Evolutionary conservation across 352 stramenopile genomes (phyloP).

Genomic region (Pythium periplocum): DNA sequence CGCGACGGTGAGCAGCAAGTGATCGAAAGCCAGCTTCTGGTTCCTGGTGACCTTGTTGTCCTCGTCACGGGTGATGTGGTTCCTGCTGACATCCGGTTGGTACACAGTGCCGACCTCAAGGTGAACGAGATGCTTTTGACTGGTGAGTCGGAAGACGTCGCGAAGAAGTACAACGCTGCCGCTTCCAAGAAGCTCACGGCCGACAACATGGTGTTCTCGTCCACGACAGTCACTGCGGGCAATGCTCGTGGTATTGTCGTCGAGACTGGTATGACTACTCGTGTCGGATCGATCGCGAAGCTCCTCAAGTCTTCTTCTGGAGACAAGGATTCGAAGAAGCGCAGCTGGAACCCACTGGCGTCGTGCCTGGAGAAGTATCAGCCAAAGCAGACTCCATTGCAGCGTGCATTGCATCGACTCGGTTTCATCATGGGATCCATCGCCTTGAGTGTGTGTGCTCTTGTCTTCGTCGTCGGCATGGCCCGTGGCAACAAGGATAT

Average conservation of each 20-base stretch:
- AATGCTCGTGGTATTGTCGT: constrained; percentile 68
- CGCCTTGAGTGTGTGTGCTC: constrained; percentile 70
- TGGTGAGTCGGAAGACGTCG: constrained; percentile 85
- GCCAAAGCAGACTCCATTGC: constrained; percentile 85
- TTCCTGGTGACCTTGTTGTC: constrained; percentile 82
- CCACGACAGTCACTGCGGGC: constrained; percentile 71
- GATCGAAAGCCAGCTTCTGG: constrained; percentile 61
- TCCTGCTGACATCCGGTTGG: constrained; percentile 85
- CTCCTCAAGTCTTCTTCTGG: constrained; percentile 40
- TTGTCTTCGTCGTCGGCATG: constrained; percentile 90
- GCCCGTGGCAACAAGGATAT: constrained; percentile 40
- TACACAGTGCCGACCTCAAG: constrained; percentile 81
- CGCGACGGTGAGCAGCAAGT: constrained; percentile 54
- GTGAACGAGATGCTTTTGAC: constrained; percentile 94
- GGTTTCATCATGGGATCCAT: constrained; percentile 89
- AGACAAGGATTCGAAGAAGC: constrained; percentile 14
- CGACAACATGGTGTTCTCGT: constrained; percentile 93
- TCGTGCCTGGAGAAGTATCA: constrained; percentile 57
- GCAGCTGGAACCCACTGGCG: constrained; percentile 40
- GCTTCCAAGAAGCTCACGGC: constrained; percentile 40
- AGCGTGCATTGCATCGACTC: constrained; percentile 92
- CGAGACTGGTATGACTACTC: constrained; percentile 68
- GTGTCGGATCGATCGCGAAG: constrained; percentile 61
- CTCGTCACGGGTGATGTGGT: constrained; percentile 92
- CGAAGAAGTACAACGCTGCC: constrained; percentile 49